phyloP scores from a whole-genome alignment of 257 asterid species.

The Lycium ferocissimum region DNA sequence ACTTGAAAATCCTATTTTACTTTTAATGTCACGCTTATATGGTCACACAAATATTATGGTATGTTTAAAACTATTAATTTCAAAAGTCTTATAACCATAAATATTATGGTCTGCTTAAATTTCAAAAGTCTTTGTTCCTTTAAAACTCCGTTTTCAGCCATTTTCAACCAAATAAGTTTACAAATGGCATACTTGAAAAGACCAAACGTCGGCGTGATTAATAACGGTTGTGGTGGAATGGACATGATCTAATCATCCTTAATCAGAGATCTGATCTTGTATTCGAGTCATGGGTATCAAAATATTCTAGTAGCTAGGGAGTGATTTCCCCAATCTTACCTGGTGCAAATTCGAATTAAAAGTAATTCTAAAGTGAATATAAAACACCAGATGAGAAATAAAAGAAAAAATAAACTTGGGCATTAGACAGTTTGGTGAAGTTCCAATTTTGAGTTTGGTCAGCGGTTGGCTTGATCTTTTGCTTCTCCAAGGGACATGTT shows the following conservation, averaged over 20 bases:
- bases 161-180: neutral
- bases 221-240: neutral
- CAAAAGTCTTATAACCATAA: no score
- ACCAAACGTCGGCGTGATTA: neutral
- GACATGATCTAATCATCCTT: neutral
- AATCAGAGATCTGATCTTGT: neutral
- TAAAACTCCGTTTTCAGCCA: no score
- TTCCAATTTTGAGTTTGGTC: constrained; percentile 17
- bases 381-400: neutral
- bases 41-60: no score
- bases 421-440: constrained; percentile 2
- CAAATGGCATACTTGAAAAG: neutral
- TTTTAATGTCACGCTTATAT: no score
- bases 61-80: no score
- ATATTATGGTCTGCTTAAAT: no score
- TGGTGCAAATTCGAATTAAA: neutral
- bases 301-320: neutral
- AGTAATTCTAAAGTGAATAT: neutral
- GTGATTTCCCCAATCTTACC: neutral
- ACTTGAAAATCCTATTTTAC: no score
- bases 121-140: no score
- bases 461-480: neutral
- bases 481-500: neutral
- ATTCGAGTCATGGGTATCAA: neutral
- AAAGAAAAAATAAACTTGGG: neutral